Base-by-base conservation (phyloP, 352 stramenopile species). In the Phytophthora capsici region DNA sequence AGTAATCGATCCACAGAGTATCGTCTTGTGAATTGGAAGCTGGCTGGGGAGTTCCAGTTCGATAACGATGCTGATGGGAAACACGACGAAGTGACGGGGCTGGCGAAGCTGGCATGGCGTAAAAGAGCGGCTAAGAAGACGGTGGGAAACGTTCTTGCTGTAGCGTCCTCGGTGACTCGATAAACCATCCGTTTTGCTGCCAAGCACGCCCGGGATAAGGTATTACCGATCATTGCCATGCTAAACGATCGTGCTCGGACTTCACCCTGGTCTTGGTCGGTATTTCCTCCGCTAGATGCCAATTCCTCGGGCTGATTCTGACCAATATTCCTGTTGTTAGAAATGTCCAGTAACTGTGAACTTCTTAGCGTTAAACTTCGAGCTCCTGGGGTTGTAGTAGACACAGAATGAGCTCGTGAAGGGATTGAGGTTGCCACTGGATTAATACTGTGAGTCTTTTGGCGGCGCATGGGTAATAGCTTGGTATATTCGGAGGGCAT, bases 401-500 rank as follows among this genome's bases (percentile, higher is more conserved):
- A 19, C 6, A 25, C 37, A 17, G 17, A 37, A 16, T 6, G 20
- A 17, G 10, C 38, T 52, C 28, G 43, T 26, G 8, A 7, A 30
- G 23, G 20, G 30, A 22, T 52, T 12, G 17, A 45, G 16, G 19
- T 14, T 30, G 36, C 20, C 20, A 40, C 8, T 17, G n/a, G 4
- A 13, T 52, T 43, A 16, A 12, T 19, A 22, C 23, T 14, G 22
- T 23, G 45, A 22, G 34, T 20, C 1, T 43, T 43, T 64, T 48
- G 64, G 4, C 63, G 56, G 13, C 64, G 55, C 67, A 83, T 84
- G 2, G 84, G 78, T 12, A 90, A 40, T 1, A 86, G 46, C 0
- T 81, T 82, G 5, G 89, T 82, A 58, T 93, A 93, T 45, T 93
- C 84, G 0, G 84, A 93, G 0, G 77, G 77, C 65, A 78, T 85